Percentiles rank a stretch among this genome's conserved stretches.
phyloP scores from a whole-genome alignment of 495 filamentous ascomycete genomes.

The Cairneyella variabilis region DNA sequence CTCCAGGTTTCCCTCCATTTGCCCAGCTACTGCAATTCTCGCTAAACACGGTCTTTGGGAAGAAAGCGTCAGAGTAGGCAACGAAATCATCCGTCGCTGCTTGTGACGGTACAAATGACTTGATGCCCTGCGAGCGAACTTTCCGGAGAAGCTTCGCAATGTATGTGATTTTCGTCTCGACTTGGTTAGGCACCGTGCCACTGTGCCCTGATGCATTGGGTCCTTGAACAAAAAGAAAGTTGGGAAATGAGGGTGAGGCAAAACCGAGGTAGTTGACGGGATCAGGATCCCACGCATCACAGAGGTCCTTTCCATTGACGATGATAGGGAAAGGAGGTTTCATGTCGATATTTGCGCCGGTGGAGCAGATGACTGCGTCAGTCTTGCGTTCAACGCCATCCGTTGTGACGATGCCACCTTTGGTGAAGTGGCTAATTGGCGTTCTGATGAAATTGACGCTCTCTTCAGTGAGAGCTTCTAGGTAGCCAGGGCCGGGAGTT shows the following conservation, averaged over 20 bases:
- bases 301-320: conserved; percentile 40
- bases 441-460: conserved; percentile 49
- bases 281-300: conserved; percentile 37
- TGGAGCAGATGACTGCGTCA: conserved; percentile 50
- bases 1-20: conserved; percentile 46
- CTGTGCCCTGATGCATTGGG: conserved; percentile 41
- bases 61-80: conserved; percentile 49
- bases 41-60: conserved; percentile 49
- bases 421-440: conserved; percentile 44
- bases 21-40: conserved; percentile 56
- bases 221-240: conserved; percentile 48
- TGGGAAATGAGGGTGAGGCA: conserved; percentile 50
- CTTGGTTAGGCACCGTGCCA: conserved; percentile 43
- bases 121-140: conserved; percentile 48
- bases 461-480: conserved; percentile 48
- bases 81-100: conserved; percentile 51
- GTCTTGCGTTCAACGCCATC: conserved; percentile 29
- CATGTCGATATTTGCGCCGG: conserved; percentile 49
- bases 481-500: conserved; percentile 55
- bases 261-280: conserved; percentile 53
- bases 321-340: conserved; percentile 48
- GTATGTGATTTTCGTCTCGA: conserved; percentile 51
- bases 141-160: conserved; percentile 53
- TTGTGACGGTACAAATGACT: conserved; percentile 40
- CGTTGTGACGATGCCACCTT: conserved; percentile 33